These are phyloP conservation scores for Myrica gale DNA, from an alignment of 306 rosid genomes.

Conservation along the genomic window DNA sequence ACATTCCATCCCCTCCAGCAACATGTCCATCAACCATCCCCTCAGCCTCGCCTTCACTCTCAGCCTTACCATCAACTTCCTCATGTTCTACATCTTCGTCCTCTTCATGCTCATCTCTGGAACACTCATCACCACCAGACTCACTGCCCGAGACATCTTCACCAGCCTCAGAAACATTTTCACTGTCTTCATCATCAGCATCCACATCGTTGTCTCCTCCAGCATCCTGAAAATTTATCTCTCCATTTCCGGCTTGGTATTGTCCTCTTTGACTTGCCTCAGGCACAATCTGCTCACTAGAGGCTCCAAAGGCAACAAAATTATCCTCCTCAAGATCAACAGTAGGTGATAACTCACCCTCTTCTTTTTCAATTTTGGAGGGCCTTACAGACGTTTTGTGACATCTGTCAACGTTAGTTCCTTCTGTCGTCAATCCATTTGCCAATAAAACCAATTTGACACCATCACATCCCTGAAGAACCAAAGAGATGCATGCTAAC, in stretches of 20 bases:
- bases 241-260: slow-evolving; percentile 54
- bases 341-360: slow-evolving; percentile 92
- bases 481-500: slow-evolving; percentile 24
- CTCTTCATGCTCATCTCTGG: slow-evolving; percentile 72
- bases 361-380: slow-evolving; percentile 82
- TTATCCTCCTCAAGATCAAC: slow-evolving; percentile 89
- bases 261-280: slow-evolving; percentile 57
- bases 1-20: slow-evolving; percentile 62
- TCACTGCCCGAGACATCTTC: slow-evolving; percentile 90
- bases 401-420: slow-evolving; percentile 41
- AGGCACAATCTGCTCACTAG: slow-evolving; percentile 35
- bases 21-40: slow-evolving; percentile 67
- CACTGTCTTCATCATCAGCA: slow-evolving; percentile 94
- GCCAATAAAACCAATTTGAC: slow-evolving; percentile 39
- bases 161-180: slow-evolving; percentile 87
- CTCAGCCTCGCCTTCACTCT: slow-evolving; percentile 98
- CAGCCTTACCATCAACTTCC: slow-evolving; percentile 82
- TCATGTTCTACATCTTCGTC: slow-evolving; percentile 75
- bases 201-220: slow-evolving; percentile 80
- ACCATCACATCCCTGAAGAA: slow-evolving; percentile 57
- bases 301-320: slow-evolving; percentile 58
- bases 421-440: slow-evolving; percentile 54
- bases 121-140: slow-evolving; percentile 91
- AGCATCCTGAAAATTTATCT: slow-evolving; percentile 52
- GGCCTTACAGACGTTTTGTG: slow-evolving; percentile 62